Percentiles rank a stretch among this genome's conserved stretches.
phyloP scores from a whole-genome alignment of 495 filamentous ascomycete species.

The Penicillium arizonense region DNA sequence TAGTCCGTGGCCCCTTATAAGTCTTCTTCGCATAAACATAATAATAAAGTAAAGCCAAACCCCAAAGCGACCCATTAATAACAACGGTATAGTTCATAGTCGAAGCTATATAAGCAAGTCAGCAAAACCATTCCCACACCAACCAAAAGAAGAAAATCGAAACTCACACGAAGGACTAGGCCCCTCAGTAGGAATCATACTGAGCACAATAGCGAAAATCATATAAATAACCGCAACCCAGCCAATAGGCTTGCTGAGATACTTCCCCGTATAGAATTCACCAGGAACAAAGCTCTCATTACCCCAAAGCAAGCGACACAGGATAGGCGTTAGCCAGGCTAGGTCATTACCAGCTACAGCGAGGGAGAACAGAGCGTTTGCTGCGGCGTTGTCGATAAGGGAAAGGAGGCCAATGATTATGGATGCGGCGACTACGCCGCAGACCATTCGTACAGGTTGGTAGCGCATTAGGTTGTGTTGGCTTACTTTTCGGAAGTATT shows the following conservation, averaged over 20 bases:
- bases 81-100: constrained; percentile 67
- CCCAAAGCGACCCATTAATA: constrained; percentile 61
- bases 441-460: constrained; percentile 61
- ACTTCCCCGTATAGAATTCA: constrained; percentile 57
- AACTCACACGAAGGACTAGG: constrained; percentile 43
- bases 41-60: constrained; percentile 60
- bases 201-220: constrained; percentile 48
- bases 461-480: constrained; percentile 47
- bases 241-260: constrained; percentile 49
- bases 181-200: constrained; percentile 54
- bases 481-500: constrained; percentile 58
- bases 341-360: constrained; percentile 61
- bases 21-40: constrained; percentile 64
- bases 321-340: constrained; percentile 63
- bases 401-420: constrained; percentile 57
- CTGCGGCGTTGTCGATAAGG: constrained; percentile 57
- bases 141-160: background rate
- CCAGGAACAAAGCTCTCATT: constrained; percentile 60
- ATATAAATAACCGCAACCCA: constrained; percentile 54
- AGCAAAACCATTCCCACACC: constrained; percentile 7
- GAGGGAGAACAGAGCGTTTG: constrained; percentile 61
- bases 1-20: constrained; percentile 72
- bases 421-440: constrained; percentile 54
- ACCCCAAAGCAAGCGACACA: constrained; percentile 63
- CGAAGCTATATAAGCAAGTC: constrained; percentile 30